Evolutionary conservation across 2,329 filamentous ascomycete genomes (phyloP).

Genomic region (Venturia carpophila): DNA sequence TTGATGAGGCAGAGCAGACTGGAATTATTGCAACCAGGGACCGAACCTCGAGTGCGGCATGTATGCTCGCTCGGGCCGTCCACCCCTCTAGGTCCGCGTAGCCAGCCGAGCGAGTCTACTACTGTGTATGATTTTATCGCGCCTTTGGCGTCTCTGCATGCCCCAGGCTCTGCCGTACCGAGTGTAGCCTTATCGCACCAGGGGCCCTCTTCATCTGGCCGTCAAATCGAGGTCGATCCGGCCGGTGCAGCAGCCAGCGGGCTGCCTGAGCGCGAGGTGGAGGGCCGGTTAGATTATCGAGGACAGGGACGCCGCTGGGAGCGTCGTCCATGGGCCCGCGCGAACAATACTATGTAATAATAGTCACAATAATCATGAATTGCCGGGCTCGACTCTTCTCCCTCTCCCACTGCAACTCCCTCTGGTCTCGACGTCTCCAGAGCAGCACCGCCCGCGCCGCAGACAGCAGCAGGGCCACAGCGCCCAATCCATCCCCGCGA

Average conservation of each 20-base stretch:
- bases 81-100: too few species aligned
- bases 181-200: background rate
- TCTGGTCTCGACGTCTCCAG: too few species aligned
- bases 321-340: background rate
- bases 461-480: background rate
- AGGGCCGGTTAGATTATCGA: background rate
- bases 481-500: background rate
- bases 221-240: background rate
- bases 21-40: too few species aligned
- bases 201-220: background rate
- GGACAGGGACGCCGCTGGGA: background rate
- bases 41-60: too few species aligned
- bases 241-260: background rate
- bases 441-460: too few species aligned
- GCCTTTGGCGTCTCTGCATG: background rate
- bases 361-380: too few species aligned
- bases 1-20: background rate
- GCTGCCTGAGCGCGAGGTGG: background rate
- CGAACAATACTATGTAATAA: too few species aligned
- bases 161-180: background rate
- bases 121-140: background rate
- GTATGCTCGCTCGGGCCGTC: too few species aligned
- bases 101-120: too few species aligned
- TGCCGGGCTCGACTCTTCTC: background rate
- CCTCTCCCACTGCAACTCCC: background rate